Percentiles rank a stretch among this genome's conserved stretches.
Conservation (phyloP, 371 early-diverging fungal genomes). For the Coemansia sp. region DNA sequence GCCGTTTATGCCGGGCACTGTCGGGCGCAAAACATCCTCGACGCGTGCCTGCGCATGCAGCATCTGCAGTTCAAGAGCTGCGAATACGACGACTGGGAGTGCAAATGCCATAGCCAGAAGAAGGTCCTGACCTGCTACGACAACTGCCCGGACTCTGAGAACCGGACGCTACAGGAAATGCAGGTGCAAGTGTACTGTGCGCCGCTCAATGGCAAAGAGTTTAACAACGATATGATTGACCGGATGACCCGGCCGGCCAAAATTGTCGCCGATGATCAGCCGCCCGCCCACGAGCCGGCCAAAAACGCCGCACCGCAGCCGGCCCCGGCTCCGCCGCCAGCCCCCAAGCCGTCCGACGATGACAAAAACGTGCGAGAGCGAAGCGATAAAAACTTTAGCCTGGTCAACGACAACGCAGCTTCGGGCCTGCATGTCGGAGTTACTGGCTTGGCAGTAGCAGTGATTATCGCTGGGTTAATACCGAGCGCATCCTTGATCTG, state of each 20-base stretch:
- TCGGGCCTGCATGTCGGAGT: neutral
- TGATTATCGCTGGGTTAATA: neutral
- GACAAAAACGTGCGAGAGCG: conserved; percentile 14
- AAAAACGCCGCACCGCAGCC: conserved; percentile 8
- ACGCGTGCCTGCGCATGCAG: conserved; percentile 45
- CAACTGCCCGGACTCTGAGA: conserved; percentile 49
- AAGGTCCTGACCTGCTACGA: conserved; percentile 50
- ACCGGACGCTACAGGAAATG: conserved; percentile 48
- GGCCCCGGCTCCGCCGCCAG: conserved; percentile 9
- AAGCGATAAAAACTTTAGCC: conserved; percentile 27
- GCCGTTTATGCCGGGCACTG: conserved; percentile 10
- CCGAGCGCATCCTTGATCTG: neutral
- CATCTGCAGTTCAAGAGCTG: conserved; percentile 40
- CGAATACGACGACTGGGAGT: conserved; percentile 45
- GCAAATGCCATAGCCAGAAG: conserved; percentile 49
- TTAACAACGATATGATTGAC: conserved; percentile 39
- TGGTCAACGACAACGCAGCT: conserved; percentile 25
- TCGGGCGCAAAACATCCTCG: conserved; percentile 47
- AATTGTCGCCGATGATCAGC: conserved; percentile 26
- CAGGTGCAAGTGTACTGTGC: conserved; percentile 46
- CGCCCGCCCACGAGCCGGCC: conserved; percentile 7
- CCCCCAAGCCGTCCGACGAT: conserved; percentile 18
- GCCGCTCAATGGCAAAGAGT: conserved; percentile 36
- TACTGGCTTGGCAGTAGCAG: neutral
- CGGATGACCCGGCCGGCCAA: conserved; percentile 42